A percentile compares a stretch with the other conserved stretches of the same genome.
phyloP scores from a whole-genome alignment of 2,329 filamentous ascomycete species.

The Fusarium guadeloupense region DNA sequence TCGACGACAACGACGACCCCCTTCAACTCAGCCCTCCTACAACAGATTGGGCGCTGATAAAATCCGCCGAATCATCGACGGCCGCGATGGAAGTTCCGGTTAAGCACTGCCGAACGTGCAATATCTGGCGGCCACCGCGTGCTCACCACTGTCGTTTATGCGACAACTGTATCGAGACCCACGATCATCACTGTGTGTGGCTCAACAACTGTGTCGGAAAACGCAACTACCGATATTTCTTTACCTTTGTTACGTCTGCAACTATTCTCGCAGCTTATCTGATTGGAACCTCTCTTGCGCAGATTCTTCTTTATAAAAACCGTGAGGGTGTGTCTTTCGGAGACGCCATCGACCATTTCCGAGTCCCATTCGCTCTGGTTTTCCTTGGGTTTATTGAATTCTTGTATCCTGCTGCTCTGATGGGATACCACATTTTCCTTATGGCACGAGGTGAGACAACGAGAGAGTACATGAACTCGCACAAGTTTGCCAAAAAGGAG shows the following conservation, averaged over 20 bases:
- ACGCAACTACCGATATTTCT: constrained; percentile 98
- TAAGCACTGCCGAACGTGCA: constrained; percentile 98
- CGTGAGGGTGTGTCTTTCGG: constrained; percentile 73
- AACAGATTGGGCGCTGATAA: constrained; percentile 93
- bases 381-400: constrained; percentile 81
- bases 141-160: constrained; percentile 96
- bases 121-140: constrained; percentile 94
- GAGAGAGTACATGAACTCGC: constrained; percentile 92
- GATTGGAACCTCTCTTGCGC: constrained; percentile 79
- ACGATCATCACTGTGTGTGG: constrained; percentile 99
- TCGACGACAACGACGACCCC: constrained; percentile 80
- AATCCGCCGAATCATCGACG: constrained; percentile 76
- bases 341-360: constrained; percentile 73
- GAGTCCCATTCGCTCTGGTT: constrained; percentile 87
- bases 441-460: constrained; percentile 94
- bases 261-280: constrained; percentile 81
- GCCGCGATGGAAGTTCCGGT: constrained; percentile 97
- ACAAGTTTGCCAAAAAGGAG: constrained; percentile 93
- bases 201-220: constrained; percentile 97
- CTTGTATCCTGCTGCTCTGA: constrained; percentile 84
- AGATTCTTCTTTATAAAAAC: constrained; percentile 77
- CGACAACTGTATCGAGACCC: constrained; percentile 96
- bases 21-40: constrained; percentile 83
- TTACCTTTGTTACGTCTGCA: constrained; percentile 84
- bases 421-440: constrained; percentile 90